Percentiles rank a stretch among this genome's conserved stretches.
phyloP scores from a whole-genome alignment of 768 basidiomycete species.

The Hirschioporus abietinus region DNA sequence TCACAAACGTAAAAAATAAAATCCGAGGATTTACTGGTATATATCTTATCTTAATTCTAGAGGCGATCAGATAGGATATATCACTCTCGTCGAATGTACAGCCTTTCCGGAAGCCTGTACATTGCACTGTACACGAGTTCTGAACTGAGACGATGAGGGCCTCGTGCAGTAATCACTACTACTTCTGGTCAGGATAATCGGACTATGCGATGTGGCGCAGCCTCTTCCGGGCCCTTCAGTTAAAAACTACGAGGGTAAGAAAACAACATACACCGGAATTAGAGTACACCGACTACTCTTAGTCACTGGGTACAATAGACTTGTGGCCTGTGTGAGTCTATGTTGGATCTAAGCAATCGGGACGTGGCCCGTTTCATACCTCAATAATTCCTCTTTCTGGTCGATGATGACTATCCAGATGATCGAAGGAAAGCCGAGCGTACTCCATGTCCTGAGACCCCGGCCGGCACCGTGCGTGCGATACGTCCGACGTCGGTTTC shows the following conservation, averaged over 20 bases:
- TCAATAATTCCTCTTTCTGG: background rate
- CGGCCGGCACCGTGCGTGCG: background rate
- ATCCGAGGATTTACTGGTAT: background rate
- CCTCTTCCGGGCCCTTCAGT: background rate
- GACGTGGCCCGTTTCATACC: background rate
- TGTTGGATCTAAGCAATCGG: background rate
- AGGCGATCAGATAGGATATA: background rate
- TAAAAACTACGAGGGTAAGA: background rate
- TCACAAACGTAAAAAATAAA: background rate
- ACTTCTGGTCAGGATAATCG: background rate
- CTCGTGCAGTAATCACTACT: background rate
- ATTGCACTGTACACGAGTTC: background rate
- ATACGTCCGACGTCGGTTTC: background rate
- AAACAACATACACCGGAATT: background rate
- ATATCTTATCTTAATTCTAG: background rate
- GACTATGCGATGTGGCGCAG: background rate
- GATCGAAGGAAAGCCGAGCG: constrained; percentile 1
- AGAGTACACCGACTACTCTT: background rate
- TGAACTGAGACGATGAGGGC: background rate
- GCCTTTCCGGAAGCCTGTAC: background rate
- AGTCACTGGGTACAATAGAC: background rate
- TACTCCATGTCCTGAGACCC: background rate
- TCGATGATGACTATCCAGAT: background rate
- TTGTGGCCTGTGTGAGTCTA: background rate
- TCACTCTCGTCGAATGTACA: background rate